Percentiles rank a stretch among this genome's conserved stretches.
Conservation (phyloP, 2,329 filamentous ascomycete genomes). For the Pyrenochaeta sp. region DNA sequence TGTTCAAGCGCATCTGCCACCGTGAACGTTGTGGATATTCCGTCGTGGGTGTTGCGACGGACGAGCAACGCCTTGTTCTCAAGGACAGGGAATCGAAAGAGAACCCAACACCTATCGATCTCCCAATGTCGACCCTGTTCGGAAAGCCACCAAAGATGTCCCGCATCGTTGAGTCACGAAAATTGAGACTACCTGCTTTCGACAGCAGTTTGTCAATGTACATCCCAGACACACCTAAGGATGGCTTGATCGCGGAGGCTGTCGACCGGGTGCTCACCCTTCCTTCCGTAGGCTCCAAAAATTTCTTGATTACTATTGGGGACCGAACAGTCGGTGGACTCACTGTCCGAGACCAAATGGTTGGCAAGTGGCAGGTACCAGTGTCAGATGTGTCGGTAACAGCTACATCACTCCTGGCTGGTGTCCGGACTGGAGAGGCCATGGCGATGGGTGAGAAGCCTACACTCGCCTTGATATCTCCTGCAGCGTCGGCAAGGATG, state of each 20-base stretch:
- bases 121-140: constrained; percentile 89
- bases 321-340: constrained; percentile 92
- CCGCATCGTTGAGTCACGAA: constrained; percentile 74
- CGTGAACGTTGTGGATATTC: constrained; percentile 94
- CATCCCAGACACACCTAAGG: constrained; percentile 64
- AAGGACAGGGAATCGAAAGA: constrained; percentile 80
- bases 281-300: constrained; percentile 94
- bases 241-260: constrained; percentile 70
- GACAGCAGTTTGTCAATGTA: constrained; percentile 76
- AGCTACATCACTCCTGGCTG: constrained; percentile 77
- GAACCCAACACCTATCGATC: constrained; percentile 81
- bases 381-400: constrained; percentile 95
- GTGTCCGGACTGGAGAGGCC: constrained; percentile 84
- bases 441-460: constrained; percentile 98
- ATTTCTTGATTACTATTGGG: constrained; percentile 95
- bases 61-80: constrained; percentile 77
- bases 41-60: constrained; percentile 81
- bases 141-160: constrained; percentile 86
- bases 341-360: constrained; percentile 90
- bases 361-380: constrained; percentile 94
- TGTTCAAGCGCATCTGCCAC: constrained; percentile 72
- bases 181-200: constrained; percentile 73
- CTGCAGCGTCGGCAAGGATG: constrained; percentile 93
- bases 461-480: constrained; percentile 85
- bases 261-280: constrained; percentile 82